Conservation (phyloP, 2,329 filamentous ascomycete species). For the Setomelanomma holmii region DNA sequence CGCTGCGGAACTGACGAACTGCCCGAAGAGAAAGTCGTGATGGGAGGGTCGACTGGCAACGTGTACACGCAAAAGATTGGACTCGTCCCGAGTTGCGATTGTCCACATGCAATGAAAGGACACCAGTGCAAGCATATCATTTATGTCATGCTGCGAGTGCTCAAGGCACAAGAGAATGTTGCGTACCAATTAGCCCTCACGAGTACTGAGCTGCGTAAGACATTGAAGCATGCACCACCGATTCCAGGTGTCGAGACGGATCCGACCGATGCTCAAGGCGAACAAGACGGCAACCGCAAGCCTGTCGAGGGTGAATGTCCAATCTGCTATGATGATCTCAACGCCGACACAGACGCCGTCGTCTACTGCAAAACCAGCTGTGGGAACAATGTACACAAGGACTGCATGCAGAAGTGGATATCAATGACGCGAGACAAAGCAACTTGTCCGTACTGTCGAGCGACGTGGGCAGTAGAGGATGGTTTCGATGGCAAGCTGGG, state of each 20-base stretch:
- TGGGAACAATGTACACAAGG: slow-evolving; percentile 68
- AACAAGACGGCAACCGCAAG: slow-evolving; percentile 61
- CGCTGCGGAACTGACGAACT: slow-evolving; percentile 53
- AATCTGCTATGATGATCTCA: slow-evolving; percentile 58
- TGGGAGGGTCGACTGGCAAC: slow-evolving; percentile 69
- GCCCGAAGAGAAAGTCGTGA: slow-evolving; percentile 61
- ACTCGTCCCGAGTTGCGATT: slow-evolving; percentile 61
- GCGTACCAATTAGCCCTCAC: slow-evolving; percentile 67
- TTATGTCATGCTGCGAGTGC: slow-evolving; percentile 65
- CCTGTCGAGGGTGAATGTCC: slow-evolving; percentile 68
- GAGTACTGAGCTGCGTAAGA: slow-evolving; percentile 63
- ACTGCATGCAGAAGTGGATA: slow-evolving; percentile 64
- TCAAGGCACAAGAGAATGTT: slow-evolving; percentile 63
- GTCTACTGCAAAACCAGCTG: slow-evolving; percentile 66
- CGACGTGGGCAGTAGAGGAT: slow-evolving; percentile 58
- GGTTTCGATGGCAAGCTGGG: slow-evolving; percentile 50
- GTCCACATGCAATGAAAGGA: slow-evolving; percentile 62
- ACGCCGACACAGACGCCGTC: slow-evolving; percentile 43
- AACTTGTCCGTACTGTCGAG: slow-evolving; percentile 69
- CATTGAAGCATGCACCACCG: slow-evolving; percentile 62
- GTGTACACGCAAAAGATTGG: slow-evolving; percentile 65
- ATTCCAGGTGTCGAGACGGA: slow-evolving; percentile 52
- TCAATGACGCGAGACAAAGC: slow-evolving; percentile 44
- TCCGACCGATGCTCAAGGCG: slow-evolving; percentile 31
- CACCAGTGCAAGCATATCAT: slow-evolving; percentile 71